Evolutionary conservation across 192 early-diverging fungal genomes (phyloP).

Genomic region (Oehlia diaphana): DNA sequence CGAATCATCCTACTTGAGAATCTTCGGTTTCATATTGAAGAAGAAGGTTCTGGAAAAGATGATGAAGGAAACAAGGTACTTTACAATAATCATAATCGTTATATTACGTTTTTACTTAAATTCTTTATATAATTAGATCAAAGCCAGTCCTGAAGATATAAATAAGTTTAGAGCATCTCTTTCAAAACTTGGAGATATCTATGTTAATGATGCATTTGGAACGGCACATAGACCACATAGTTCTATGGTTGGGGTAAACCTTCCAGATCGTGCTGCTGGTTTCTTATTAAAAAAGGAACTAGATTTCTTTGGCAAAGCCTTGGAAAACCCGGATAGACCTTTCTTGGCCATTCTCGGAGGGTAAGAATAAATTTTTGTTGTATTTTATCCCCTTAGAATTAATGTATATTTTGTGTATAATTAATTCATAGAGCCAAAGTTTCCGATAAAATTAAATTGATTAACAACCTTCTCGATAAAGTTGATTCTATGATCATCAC

Average conservation of each 20-base stretch:
- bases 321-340: constrained; percentile 88
- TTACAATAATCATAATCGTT: not conserved
- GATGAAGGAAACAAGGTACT: constrained; percentile 76
- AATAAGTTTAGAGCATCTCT: constrained; percentile 88
- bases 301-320: constrained; percentile 96
- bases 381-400: constrained; percentile 8
- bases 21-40: constrained; percentile 97
- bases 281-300: constrained; percentile 99
- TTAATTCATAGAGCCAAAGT: constrained; percentile 78
- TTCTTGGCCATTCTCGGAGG: constrained; percentile 97
- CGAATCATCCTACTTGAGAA: constrained; percentile 95
- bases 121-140: constrained; percentile 55
- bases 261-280: constrained; percentile 88
- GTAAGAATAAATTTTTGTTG: constrained; percentile 30
- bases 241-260: constrained; percentile 94
- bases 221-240: constrained; percentile 98
- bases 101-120: not conserved
- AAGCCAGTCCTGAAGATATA: constrained; percentile 81
- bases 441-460: constrained; percentile 98
- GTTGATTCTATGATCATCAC: constrained; percentile 77
- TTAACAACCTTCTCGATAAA: constrained; percentile 97
- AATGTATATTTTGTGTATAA: not conserved
- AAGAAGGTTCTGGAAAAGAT: constrained; percentile 94
- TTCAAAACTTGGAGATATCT: constrained; percentile 91
- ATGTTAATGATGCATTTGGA: constrained; percentile 99